A percentile compares a stretch with the other conserved stretches of the same genome.
These are phyloP conservation scores for Diospyros lotus DNA, from an alignment of 148 eudicot genomes.

Conservation along the genomic window DNA sequence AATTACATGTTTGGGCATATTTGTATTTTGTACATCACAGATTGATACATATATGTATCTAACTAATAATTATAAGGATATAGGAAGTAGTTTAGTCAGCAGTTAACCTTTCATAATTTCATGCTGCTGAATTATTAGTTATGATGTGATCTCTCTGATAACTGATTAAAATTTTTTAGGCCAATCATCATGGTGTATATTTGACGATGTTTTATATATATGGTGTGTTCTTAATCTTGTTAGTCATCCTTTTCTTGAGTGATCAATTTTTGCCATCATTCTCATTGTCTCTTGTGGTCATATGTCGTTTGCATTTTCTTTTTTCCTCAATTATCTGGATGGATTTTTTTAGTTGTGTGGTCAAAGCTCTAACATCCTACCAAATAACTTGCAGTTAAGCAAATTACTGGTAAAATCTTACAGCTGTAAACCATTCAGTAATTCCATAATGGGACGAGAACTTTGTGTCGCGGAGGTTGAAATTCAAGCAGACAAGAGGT, in stretches of 20 bases:
- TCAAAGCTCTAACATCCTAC: background rate
- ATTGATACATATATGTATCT: background rate
- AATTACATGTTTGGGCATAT: background rate
- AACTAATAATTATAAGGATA: background rate
- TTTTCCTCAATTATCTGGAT: background rate
- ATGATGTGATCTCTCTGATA: background rate
- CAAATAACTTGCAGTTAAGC: constrained; percentile 44
- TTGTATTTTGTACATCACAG: background rate
- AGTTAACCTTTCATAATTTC: background rate
- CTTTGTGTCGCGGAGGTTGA: constrained; percentile 63
- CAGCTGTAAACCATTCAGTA: constrained; percentile 48
- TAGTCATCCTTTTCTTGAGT: background rate
- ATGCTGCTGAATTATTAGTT: background rate
- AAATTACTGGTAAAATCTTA: constrained; percentile 74
- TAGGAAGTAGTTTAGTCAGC: background rate
- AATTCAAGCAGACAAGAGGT: constrained; percentile 22
- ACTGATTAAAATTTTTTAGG: background rate
- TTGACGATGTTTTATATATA: background rate
- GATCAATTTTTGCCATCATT: background rate
- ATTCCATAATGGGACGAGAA: constrained; percentile 73
- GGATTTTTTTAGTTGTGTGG: background rate
- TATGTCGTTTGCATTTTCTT: background rate
- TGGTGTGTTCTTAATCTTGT: background rate
- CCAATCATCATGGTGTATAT: background rate
- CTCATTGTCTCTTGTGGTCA: background rate